Conservation (phyloP, 108 stramenopile genomes). For the Aurantiochytrium sp. region DNA sequence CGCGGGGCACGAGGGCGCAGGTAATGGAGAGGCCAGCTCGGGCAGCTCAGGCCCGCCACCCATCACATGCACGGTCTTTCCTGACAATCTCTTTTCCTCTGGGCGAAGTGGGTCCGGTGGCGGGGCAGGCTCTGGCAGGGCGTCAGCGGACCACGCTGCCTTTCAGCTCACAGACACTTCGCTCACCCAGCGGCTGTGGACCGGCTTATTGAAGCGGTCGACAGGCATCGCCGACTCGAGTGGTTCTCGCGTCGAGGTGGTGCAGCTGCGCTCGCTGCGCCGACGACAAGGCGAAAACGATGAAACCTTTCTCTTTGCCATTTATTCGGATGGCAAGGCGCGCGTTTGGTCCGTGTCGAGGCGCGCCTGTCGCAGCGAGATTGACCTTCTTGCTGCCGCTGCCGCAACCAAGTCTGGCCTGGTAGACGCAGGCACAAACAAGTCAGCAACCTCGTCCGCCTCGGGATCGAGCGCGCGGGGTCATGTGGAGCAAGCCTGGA, state of each 20-base stretch:
- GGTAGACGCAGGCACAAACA: too few relatives aligned
- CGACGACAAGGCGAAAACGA: background rate
- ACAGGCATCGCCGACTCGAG: background rate
- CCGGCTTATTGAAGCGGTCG: background rate
- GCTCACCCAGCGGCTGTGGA: background rate
- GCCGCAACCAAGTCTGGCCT: too few relatives aligned
- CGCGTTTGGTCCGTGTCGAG: background rate
- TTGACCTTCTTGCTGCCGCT: background rate
- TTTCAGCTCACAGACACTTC: background rate
- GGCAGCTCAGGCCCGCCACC: background rate
- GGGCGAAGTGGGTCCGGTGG: too few relatives aligned
- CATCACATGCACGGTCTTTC: background rate
- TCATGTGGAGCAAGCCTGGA: background rate
- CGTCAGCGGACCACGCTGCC: background rate
- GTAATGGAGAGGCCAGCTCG: background rate
- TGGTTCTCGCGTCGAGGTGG: background rate
- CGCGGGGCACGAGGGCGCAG: background rate
- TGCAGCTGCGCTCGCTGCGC: background rate
- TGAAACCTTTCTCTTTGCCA: constrained; percentile 1
- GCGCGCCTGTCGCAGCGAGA: background rate
- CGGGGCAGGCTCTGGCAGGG: background rate
- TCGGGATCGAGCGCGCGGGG: background rate
- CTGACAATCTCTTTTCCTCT: background rate
- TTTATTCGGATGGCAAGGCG: background rate
- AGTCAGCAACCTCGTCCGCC: background rate